phyloP scores from a whole-genome alignment of 495 filamentous ascomycete genomes.

The Annulohypoxylon maeteangense region DNA sequence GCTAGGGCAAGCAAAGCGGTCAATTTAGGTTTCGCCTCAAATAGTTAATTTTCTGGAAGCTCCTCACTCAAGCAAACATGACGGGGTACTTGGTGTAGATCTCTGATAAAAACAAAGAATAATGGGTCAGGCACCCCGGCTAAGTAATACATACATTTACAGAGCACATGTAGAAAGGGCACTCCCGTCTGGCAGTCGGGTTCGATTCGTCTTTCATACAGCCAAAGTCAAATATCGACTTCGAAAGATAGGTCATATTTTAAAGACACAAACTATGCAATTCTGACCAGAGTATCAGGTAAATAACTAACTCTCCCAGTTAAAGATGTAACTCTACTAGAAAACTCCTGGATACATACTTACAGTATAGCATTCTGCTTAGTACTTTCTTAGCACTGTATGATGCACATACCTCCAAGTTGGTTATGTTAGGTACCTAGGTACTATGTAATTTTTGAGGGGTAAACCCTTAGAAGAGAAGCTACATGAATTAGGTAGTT shows the following conservation, averaged over 20 bases:
- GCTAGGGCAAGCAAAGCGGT: not conserved
- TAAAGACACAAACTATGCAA: not conserved
- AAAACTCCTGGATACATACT: not conserved
- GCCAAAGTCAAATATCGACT: not conserved
- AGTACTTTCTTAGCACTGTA: not conserved
- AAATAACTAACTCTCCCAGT: not conserved
- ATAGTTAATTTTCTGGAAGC: conserved; percentile 10
- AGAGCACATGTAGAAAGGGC: not conserved
- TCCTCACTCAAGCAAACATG: not conserved
- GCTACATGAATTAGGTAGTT: not conserved
- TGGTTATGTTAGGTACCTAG: not conserved
- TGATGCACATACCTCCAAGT: not conserved
- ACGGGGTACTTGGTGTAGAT: not conserved
- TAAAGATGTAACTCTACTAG: not conserved
- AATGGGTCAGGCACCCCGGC: not conserved
- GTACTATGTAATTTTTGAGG: not conserved
- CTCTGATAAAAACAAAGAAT: not conserved
- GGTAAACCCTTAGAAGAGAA: not conserved
- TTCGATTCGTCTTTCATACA: not conserved
- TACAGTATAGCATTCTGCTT: not conserved
- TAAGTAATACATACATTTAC: not conserved
- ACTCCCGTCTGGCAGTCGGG: not conserved
- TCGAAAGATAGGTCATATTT: not conserved
- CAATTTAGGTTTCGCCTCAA: not conserved
- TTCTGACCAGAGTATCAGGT: not conserved